These are phyloP conservation scores for Penicillium goetzii DNA, from an alignment of 495 filamentous ascomycete genomes.

Conservation along the genomic window DNA sequence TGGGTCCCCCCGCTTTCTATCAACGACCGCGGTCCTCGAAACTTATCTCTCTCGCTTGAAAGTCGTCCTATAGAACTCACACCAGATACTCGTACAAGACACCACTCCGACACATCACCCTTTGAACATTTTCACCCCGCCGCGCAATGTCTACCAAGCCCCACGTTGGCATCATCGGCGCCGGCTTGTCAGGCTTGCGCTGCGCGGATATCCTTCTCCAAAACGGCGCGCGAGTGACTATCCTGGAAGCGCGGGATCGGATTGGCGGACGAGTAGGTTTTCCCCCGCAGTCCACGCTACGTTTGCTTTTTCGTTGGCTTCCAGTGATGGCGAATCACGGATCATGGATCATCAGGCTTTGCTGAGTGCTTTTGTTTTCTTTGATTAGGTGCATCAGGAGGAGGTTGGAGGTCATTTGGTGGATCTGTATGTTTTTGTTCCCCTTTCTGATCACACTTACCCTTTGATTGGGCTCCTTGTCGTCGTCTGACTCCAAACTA, in stretches of 20 bases:
- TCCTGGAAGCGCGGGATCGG: slow-evolving; percentile 82
- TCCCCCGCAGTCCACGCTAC: neutral
- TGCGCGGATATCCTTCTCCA: slow-evolving; percentile 82
- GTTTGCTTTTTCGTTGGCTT: slow-evolving; percentile 1
- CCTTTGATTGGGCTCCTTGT: neutral
- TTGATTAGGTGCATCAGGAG: slow-evolving; percentile 43
- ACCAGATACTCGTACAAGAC: neutral
- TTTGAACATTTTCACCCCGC: neutral
- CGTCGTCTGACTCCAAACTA: neutral
- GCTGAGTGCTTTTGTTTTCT: slow-evolving; percentile 7
- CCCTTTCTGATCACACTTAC: neutral
- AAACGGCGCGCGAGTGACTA: slow-evolving; percentile 78
- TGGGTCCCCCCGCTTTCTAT: slow-evolving; percentile 20
- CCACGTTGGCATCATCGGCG: slow-evolving; percentile 78
- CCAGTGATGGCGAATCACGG: neutral
- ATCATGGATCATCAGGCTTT: neutral
- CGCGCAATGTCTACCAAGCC: slow-evolving; percentile 41
- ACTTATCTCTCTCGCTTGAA: neutral
- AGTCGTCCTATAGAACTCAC: neutral
- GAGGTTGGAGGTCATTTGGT: slow-evolving; percentile 45
- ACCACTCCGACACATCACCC: neutral
- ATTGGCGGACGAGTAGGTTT: slow-evolving; percentile 76
- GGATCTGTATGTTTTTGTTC: slow-evolving; percentile 43
- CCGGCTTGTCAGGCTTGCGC: slow-evolving; percentile 83
- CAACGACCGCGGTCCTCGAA: slow-evolving; percentile 16